Evolutionary conservation across 1,284 basidiomycete species (phyloP).

Genomic region (Coniferiporia weirii): DNA sequence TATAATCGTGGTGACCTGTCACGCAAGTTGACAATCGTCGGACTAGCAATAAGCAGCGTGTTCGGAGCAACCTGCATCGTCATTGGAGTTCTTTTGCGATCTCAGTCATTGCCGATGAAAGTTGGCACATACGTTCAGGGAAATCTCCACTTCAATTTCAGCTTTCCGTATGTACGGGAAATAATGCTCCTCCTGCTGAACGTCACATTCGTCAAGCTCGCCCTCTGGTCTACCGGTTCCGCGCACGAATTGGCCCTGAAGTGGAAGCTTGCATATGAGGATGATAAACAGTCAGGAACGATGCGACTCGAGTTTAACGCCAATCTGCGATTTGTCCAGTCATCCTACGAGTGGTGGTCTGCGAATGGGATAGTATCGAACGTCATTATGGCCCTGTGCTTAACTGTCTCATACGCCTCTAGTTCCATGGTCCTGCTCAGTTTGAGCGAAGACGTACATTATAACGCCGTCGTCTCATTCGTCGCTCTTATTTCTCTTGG

Average conservation of each 20-base stretch:
- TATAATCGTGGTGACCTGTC: neutral
- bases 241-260: neutral
- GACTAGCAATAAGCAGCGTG: neutral
- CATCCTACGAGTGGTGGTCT: slow-evolving; percentile 1
- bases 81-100: neutral
- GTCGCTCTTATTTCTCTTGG: neutral
- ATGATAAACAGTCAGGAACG: neutral
- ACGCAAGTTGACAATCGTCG: neutral
- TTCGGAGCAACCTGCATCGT: neutral
- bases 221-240: neutral
- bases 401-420: slow-evolving; percentile 1
- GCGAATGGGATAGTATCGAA: neutral
- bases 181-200: neutral
- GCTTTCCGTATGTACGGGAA: neutral
- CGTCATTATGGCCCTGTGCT: neutral
- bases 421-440: slow-evolving; percentile 4
- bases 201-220: slow-evolving; percentile 3
- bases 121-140: neutral
- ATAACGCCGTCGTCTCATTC: neutral
- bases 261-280: neutral
- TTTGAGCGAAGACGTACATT: neutral
- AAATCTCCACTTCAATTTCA: neutral
- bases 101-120: neutral
- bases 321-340: neutral
- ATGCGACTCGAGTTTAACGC: neutral